phyloP scores from a whole-genome alignment of 805 yeast genomes.

The Ogataea pilisensis region DNA sequence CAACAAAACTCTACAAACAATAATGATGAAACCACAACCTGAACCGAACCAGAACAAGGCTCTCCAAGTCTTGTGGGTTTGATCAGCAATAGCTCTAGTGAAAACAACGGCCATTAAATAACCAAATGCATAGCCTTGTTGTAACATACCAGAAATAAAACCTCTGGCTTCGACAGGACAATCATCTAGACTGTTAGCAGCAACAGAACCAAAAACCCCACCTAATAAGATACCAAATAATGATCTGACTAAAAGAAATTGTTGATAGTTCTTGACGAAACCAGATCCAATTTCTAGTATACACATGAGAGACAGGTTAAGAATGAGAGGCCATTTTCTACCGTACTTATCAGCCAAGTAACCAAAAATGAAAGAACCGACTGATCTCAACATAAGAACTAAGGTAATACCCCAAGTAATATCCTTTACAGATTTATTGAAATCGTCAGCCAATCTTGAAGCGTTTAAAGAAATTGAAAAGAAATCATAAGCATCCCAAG shows the following conservation, averaged over 20 bases:
- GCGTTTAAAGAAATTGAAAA: conserved; percentile 54
- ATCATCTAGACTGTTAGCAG: conserved; percentile 52
- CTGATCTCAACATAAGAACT: conserved; percentile 64
- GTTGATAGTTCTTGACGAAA: conserved; percentile 50
- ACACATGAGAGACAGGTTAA: conserved; percentile 43
- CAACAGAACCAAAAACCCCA: conserved; percentile 51
- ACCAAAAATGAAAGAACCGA: conserved; percentile 63
- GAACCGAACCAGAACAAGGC: conserved; percentile 67
- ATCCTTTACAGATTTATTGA: conserved; percentile 43
- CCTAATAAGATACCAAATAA: conserved; percentile 60
- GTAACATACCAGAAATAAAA: conserved; percentile 62
- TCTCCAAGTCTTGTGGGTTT: conserved; percentile 54
- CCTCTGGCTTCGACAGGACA: conserved; percentile 53
- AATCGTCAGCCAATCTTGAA: conserved; percentile 40
- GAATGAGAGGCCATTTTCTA: conserved; percentile 53
- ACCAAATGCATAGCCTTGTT: conserved; percentile 77
- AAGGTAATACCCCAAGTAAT: conserved; percentile 66
- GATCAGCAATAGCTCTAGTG: conserved; percentile 57
- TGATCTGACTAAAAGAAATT: conserved; percentile 60
- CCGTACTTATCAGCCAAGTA: conserved; percentile 57
- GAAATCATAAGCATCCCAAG: conserved; percentile 65
- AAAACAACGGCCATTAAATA: conserved; percentile 62
- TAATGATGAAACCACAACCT: conserved; percentile 45
- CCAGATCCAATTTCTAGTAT: conserved; percentile 61
- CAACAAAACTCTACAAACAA: conserved; percentile 37